Conservation (phyloP, 352 stramenopile species). For the Globisporangium orthogonon region DNA sequence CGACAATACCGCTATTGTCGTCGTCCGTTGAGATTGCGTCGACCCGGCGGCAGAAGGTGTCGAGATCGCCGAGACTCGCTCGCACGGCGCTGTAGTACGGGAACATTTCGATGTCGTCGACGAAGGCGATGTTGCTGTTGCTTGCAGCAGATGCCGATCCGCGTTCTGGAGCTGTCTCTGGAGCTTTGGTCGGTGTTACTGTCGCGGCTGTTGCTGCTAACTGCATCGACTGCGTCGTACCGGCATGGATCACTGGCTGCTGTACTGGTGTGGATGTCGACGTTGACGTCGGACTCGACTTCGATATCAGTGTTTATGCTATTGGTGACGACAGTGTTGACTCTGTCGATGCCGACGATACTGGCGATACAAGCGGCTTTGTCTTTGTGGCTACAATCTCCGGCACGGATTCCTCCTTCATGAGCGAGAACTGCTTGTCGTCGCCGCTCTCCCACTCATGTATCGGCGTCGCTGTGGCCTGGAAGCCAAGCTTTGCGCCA, state of each 20-base stretch:
- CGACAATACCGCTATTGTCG: background rate
- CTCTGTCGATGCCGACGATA: background rate
- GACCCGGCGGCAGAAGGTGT: background rate
- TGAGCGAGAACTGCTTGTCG: no score
- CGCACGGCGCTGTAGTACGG: background rate
- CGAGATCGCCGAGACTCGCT: background rate
- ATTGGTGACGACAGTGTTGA: no score
- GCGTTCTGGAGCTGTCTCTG: no score
- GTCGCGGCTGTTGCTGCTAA: background rate
- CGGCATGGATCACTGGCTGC: no score
- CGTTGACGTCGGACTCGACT: no score
- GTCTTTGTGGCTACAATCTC: background rate
- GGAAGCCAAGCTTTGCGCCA: no score
- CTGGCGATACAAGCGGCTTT: no score
- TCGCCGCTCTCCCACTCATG: no score
- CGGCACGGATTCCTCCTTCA: no score
- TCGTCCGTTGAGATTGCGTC: background rate
- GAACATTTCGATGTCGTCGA: background rate
- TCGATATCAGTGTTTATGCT: no score
- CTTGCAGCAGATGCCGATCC: no score
- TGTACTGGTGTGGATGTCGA: background rate
- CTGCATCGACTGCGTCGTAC: background rate
- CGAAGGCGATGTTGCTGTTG: background rate
- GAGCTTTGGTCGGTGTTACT: background rate
- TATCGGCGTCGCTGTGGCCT: no score